Evolutionary conservation across 768 basidiomycete species (phyloP), one percentile per base, ranked within the genome.

Genomic region (Cystofilobasidium capitatum): DNA sequence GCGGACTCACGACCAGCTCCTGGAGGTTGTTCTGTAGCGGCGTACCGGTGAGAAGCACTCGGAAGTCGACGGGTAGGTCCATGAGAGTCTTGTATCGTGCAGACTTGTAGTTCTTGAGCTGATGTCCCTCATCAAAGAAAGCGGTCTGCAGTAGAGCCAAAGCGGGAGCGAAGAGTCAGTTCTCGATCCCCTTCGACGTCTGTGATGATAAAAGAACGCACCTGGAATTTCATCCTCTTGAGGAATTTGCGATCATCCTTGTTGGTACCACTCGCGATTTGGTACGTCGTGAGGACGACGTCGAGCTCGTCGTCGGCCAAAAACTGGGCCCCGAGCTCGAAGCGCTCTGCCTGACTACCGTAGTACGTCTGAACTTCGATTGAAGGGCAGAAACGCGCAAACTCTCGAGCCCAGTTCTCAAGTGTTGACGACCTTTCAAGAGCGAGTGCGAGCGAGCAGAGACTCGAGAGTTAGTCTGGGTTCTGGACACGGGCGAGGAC

Each of bases 391-490:
- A 99, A 99, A 39, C 86, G 85, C 31, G 85, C 83, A 74, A 99
- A 98, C 78, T 99, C 96, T 71, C 96, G 84, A 76, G 91, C 88
- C 96, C 96, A 99, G 74, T 99, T 99, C 77, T 99, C 96, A 31
- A 98, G 80, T 0, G 93, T 97, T 4, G 94, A 98, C 4, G 94
- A 91, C 36, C 91, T 93, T n/a, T n/a, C n/a, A n/a, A 65, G 70
- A 13, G 20, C 2, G 29, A 47, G 35, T 31, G n/a, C 47, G 44
- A 14, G 35, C 17, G 44, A 49, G 39, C 26, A 49, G 5, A 8
- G 33, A 55, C 4, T 10, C 3, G 4, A 57, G 35, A 14, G 9
- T 9, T 44, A 20, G 59, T 54, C 44, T 47, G 51, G 44, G 33
- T 5, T 35, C 45, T 29, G 20, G 31, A 45, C 12, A 61, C 29